Base-by-base conservation (phyloP, 768 basidiomycete genomes). In the Suillus weaverae region DNA sequence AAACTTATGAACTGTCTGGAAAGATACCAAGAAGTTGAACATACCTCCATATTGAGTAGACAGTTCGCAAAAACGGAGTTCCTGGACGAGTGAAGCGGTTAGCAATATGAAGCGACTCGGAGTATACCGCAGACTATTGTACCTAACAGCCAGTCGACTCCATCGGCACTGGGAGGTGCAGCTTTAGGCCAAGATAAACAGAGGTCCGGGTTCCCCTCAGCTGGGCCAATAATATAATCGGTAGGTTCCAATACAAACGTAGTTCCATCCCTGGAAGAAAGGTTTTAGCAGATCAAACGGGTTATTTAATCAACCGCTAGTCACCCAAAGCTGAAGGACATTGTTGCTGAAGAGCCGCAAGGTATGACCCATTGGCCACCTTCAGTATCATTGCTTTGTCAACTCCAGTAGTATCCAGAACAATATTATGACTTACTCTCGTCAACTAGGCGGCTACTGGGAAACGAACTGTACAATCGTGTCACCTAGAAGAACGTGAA, bases 121-220 rank as follows among this genome's bases (percentile, higher is more conserved):
- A 20, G 13, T 41, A 16, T 53, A 3, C 1, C 36, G 51, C 32
- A 14, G 18, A 11, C 4, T 13, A 20, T 7, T 75, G 33, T 68
- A 89, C 90, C 91, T 57, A 94, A 80, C 73, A 92, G 90, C 92
- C 92, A 94, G 70, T 94, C 92, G 61, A 94, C 83, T 16, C 90
- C 92, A 73, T 92, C 89, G 16, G 86, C 67, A 64, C 81, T 89
- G 0, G 90, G 92, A 9, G 86, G 81, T 22, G 79, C 75, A 5
- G 90, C 90, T 67, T 77, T 80, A 1, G 91, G 91, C 92, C 92
- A 94, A 32, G 89, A 79, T 50, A 93, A 76, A 75, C 92, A 94
- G 16, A 91, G 73, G 64, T 83, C 80, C 0, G 90, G 88, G 71
- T 88, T 82, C 9, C 86, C 86, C 51, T 80, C 78, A 11, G 86